phyloP scores from a whole-genome alignment of 768 basidiomycete genomes.

The Crucibulum laeve region DNA sequence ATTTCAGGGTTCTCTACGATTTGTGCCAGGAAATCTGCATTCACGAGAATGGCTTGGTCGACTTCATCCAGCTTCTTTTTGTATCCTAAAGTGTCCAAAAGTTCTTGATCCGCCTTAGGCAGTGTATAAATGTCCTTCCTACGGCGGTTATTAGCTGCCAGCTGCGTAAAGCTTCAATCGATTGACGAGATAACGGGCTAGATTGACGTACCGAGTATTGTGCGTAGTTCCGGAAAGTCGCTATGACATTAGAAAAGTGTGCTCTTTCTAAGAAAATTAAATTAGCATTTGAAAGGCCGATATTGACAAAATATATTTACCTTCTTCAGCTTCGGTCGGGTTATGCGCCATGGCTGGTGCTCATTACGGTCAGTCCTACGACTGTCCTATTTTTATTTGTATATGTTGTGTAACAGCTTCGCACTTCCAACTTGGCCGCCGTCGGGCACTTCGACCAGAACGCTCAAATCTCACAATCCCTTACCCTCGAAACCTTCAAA shows the following conservation, averaged over 20 bases:
- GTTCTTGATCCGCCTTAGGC: conserved; percentile 60
- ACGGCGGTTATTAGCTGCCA: conserved; percentile 55
- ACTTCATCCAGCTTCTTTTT: conserved; percentile 74
- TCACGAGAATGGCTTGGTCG: conserved; percentile 76
- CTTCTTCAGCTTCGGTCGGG: conserved; percentile 28
- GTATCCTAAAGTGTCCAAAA: conserved; percentile 70
- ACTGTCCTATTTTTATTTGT: conserved; percentile 9
- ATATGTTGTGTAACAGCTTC: conserved; percentile 13
- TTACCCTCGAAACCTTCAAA: neutral
- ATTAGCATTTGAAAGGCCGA: neutral
- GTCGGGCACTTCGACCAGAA: neutral
- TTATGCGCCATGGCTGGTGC: neutral
- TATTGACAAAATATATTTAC: conserved; percentile 12
- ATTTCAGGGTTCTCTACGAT: conserved; percentile 81
- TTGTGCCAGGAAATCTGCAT: conserved; percentile 70
- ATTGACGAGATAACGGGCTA: neutral
- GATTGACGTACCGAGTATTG: conserved; percentile 57
- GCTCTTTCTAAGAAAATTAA: conserved; percentile 44
- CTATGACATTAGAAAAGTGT: conserved; percentile 73
- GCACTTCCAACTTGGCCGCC: conserved; percentile 3
- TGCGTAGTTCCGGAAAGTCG: conserved; percentile 72
- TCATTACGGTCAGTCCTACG: too few relatives aligned
- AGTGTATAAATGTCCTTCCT: conserved; percentile 76
- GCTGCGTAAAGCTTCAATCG: conserved; percentile 21
- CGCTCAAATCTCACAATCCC: neutral